Evolutionary conservation across 257 asterid genomes (phyloP).

Genomic region (Dorcoceras hygrometricum): DNA sequence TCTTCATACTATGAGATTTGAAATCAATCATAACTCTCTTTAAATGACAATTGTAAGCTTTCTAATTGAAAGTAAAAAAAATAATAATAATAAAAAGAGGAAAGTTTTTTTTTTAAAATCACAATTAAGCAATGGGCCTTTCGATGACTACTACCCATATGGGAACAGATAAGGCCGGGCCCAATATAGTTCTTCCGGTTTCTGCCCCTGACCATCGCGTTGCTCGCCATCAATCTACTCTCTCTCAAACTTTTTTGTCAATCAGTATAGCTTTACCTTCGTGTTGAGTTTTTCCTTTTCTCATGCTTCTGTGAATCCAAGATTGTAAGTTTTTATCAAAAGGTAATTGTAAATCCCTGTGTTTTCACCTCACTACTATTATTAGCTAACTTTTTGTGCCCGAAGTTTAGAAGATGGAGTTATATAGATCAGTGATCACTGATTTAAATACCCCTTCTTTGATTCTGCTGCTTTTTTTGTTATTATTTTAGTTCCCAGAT

Average conservation of each 20-base stretch:
- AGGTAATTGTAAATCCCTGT: constrained; percentile 21
- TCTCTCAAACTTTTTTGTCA: constrained; percentile 9
- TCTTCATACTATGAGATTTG: too few relatives aligned
- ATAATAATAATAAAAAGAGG: too few relatives aligned
- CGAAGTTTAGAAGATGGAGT: constrained; percentile 10
- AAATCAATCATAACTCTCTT: too few relatives aligned
- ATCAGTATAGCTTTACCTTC: not conserved
- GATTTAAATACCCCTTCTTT: not conserved
- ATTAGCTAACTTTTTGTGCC: constrained; percentile 6
- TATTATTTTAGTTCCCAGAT: not conserved
- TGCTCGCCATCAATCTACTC: constrained; percentile 18
- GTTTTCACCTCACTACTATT: not conserved
- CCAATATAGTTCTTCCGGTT: not conserved
- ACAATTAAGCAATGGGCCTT: not conserved
- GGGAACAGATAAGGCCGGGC: not conserved
- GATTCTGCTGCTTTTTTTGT: not conserved
- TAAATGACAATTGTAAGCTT: too few relatives aligned
- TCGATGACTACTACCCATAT: not conserved
- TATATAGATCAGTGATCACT: not conserved
- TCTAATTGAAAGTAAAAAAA: too few relatives aligned
- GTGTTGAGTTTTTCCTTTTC: not conserved
- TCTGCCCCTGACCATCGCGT: not conserved
- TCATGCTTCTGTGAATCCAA: constrained; percentile 6
- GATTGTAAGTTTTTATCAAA: constrained; percentile 8
- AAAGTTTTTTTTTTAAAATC: too few relatives aligned